Conservation (phyloP, 371 early-diverging fungal species). For the Mortierella sp. region DNA sequence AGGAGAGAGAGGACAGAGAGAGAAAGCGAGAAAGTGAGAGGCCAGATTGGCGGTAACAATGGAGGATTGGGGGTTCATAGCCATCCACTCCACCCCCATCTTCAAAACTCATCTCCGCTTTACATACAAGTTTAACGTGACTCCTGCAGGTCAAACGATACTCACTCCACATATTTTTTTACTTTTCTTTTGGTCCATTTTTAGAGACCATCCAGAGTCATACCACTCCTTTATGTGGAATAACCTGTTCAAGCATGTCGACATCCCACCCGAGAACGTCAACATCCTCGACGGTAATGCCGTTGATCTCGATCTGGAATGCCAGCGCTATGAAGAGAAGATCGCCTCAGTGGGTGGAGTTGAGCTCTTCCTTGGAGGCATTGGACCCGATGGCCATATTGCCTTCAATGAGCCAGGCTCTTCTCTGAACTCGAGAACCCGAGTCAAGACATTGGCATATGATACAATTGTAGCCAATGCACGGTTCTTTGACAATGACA, state of each 20-base stretch:
- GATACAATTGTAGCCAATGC: slow-evolving; percentile 88
- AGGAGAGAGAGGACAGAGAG: not conserved
- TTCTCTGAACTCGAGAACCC: slow-evolving; percentile 77
- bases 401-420: slow-evolving; percentile 90
- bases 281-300: slow-evolving; percentile 85
- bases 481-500: slow-evolving; percentile 83
- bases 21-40: too few species aligned
- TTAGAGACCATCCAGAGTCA: slow-evolving; percentile 78
- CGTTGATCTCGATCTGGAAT: slow-evolving; percentile 76
- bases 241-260: slow-evolving; percentile 79
- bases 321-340: slow-evolving; percentile 75
- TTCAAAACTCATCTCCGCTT: too few species aligned
- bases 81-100: too few species aligned
- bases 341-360: slow-evolving; percentile 81
- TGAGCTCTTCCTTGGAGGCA: slow-evolving; percentile 79
- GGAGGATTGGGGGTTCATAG: too few species aligned
- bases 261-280: slow-evolving; percentile 77
- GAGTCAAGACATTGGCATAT: slow-evolving; percentile 87
- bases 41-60: too few species aligned
- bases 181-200: not conserved
- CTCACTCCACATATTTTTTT: slow-evolving; percentile 69
- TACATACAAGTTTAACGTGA: not conserved
- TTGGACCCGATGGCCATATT: slow-evolving; percentile 89
- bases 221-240: slow-evolving; percentile 88
- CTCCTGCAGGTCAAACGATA: too few species aligned